Evolutionary conservation across 345 rosid species (phyloP).

Genomic region (Lepidium didymum): DNA sequence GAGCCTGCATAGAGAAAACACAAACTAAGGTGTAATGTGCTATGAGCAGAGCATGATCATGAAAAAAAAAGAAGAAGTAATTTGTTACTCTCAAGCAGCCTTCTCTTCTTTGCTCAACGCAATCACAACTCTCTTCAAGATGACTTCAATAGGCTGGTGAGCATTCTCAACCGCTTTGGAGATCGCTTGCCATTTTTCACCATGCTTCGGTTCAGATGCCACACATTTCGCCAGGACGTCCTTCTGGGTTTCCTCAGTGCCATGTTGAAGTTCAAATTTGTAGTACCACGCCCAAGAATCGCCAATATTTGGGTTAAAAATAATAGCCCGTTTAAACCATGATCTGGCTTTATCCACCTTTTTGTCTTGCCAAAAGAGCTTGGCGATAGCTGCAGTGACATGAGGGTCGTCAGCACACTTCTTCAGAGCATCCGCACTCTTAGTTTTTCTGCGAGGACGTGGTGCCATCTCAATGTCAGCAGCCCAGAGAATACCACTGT

Average conservation of each 20-base stretch:
- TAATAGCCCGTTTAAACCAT: slow-evolving; percentile 80
- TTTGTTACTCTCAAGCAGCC: slow-evolving; percentile 44
- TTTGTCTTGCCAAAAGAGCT: slow-evolving; percentile 85
- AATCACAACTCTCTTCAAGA: slow-evolving; percentile 66
- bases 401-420: slow-evolving; percentile 81
- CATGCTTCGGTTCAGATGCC: slow-evolving; percentile 79
- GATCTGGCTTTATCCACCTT: slow-evolving; percentile 85
- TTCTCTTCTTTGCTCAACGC: slow-evolving; percentile 75
- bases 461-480: slow-evolving; percentile 79
- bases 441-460: slow-evolving; percentile 64
- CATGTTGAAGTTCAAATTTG: slow-evolving; percentile 88
- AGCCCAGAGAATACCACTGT: slow-evolving; percentile 89
- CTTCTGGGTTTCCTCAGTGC: slow-evolving; percentile 65
- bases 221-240: slow-evolving; percentile 68
- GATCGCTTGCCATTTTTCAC: slow-evolving; percentile 84
- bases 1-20: slow-evolving; percentile 17
- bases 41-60: background rate
- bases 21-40: slow-evolving; percentile 5
- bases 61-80: background rate
- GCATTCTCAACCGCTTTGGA: slow-evolving; percentile 88
- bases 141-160: slow-evolving; percentile 72
- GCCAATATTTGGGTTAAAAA: slow-evolving; percentile 71
- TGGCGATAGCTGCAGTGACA: slow-evolving; percentile 77
- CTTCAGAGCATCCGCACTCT: slow-evolving; percentile 69
- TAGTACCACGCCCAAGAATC: slow-evolving; percentile 89